phyloP scores from a whole-genome alignment of 331 rosid genomes.

The Erythrophleum ivorense region DNA sequence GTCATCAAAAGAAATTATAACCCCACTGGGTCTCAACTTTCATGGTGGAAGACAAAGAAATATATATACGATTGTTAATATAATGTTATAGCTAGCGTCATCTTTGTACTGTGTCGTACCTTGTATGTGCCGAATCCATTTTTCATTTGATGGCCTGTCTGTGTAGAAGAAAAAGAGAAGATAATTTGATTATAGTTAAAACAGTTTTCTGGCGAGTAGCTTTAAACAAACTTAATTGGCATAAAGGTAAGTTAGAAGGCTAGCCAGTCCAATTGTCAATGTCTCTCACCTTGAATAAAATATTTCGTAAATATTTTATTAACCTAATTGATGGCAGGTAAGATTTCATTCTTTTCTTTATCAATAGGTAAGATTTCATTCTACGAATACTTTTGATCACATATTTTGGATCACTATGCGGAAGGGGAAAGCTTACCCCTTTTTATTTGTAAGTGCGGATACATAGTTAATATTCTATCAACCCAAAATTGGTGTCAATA shows the following conservation, averaged over 20 bases:
- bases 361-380: not conserved
- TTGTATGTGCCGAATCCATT: not conserved
- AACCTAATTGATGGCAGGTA: not conserved
- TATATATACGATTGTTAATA: not conserved
- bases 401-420: not conserved
- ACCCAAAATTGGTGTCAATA: not conserved
- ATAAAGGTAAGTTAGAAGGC: not conserved
- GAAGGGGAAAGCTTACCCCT: too few species aligned
- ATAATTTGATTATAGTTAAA: constrained; percentile 8
- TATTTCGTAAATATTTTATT: too few species aligned
- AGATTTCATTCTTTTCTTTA: not conserved
- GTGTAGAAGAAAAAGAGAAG: not conserved
- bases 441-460: not conserved
- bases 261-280: not conserved
- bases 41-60: not conserved
- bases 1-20: not conserved
- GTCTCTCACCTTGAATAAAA: not conserved
- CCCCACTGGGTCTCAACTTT: not conserved
- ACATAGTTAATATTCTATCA: not conserved
- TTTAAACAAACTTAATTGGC: not conserved
- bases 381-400: not conserved
- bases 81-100: not conserved
- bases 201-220: constrained; percentile 17
- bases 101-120: not conserved
- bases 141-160: not conserved